These are phyloP conservation scores for Paxillus involutus DNA, from an alignment of 768 basidiomycete genomes.

Conservation along the genomic window DNA sequence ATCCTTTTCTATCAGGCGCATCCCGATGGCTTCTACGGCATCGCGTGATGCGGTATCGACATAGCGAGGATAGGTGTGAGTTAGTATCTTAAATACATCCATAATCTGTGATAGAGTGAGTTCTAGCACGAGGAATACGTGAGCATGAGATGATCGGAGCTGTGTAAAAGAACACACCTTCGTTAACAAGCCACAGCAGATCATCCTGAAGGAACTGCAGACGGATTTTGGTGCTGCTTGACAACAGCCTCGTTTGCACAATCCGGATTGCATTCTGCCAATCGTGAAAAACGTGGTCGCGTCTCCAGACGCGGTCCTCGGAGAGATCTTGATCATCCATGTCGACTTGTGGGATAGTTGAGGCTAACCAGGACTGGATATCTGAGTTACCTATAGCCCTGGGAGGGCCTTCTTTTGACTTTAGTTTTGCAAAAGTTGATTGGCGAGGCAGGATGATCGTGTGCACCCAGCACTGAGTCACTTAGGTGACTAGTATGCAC, in stretches of 20 bases:
- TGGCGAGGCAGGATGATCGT: conserved; percentile 34
- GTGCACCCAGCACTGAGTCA: too few relatives aligned
- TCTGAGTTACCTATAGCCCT: conserved; percentile 41
- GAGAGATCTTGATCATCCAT: conserved; percentile 30
- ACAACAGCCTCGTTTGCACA: conserved; percentile 50
- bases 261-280: conserved; percentile 57
- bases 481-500: not conserved
- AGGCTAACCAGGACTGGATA: conserved; percentile 65
- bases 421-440: conserved; percentile 47
- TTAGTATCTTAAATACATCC: conserved; percentile 74
- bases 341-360: conserved; percentile 34
- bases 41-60: conserved; percentile 67
- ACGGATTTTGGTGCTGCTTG: conserved; percentile 53
- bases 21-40: conserved; percentile 67
- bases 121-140: conserved; percentile 39
- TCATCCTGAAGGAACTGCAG: conserved; percentile 64
- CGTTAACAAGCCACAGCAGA: conserved; percentile 52
- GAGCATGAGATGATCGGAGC: conserved; percentile 2
- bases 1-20: conserved; percentile 64
- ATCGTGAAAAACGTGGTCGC: conserved; percentile 50
- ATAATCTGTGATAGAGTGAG: conserved; percentile 56
- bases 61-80: conserved; percentile 78
- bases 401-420: conserved; percentile 42
- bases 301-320: conserved; percentile 42
- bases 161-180: conserved; percentile 43